phyloP scores from a whole-genome alignment of 2,329 filamentous ascomycete genomes.

The Dissoconium aciculare region DNA sequence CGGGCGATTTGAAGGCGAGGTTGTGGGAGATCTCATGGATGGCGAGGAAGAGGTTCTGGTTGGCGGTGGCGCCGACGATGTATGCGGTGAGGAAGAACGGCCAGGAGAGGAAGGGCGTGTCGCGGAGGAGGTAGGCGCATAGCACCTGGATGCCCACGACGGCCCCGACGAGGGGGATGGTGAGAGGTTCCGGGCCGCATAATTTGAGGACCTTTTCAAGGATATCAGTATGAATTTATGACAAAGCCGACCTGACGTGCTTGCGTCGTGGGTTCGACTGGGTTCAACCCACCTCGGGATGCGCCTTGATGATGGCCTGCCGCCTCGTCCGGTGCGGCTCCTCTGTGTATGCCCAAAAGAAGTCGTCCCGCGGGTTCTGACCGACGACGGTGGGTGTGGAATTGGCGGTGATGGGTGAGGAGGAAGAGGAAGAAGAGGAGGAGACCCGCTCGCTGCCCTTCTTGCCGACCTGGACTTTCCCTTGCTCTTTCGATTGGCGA shows the following conservation, averaged over 20 bases:
- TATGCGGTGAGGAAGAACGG: slow-evolving; percentile 79
- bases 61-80: slow-evolving; percentile 81
- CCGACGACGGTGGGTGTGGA: slow-evolving; percentile 1
- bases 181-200: slow-evolving; percentile 88
- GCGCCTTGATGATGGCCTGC: slow-evolving; percentile 91
- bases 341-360: slow-evolving; percentile 99
- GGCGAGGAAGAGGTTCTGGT: slow-evolving; percentile 95
- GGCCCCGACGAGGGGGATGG: slow-evolving; percentile 75
- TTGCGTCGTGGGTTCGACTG: too few species aligned
- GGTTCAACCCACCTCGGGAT: slow-evolving; percentile 58
- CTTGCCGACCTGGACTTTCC: not conserved
- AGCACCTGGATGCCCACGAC: slow-evolving; percentile 72
- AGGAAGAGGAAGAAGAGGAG: too few species aligned
- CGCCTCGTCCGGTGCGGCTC: slow-evolving; percentile 86
- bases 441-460: slow-evolving; percentile 9
- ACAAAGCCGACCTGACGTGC: slow-evolving; percentile 2
- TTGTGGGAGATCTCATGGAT: slow-evolving; percentile 99
- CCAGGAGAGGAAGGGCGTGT: slow-evolving; percentile 68
- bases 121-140: slow-evolving; percentile 60
- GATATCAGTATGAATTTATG: slow-evolving; percentile 2
- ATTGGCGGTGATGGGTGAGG: slow-evolving; percentile 1
- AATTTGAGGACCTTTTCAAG: slow-evolving; percentile 70
- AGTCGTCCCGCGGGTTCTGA: slow-evolving; percentile 38
- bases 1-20: slow-evolving; percentile 69
- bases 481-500: slow-evolving; percentile 2